These are phyloP conservation scores for Litsea cubeba DNA, from an alignment of 164 flowering plant species.

Conservation along the genomic window DNA sequence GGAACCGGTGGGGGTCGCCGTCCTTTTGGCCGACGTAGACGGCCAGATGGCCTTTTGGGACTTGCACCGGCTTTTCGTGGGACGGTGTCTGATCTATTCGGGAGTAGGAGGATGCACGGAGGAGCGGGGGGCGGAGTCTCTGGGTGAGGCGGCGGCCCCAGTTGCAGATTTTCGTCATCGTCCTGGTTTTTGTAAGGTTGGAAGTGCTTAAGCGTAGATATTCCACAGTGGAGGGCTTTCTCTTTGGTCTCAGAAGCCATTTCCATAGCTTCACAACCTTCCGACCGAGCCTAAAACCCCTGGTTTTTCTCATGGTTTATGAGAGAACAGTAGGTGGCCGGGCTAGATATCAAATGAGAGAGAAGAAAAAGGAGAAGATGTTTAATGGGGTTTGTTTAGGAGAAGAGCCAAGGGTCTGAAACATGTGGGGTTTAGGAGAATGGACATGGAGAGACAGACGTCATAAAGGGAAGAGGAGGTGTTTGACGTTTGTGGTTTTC, in stretches of 20 bases:
- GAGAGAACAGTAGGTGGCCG: background rate
- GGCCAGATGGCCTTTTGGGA: slow-evolving; percentile 80
- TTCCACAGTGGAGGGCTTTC: slow-evolving; percentile 1
- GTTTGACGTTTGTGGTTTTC: slow-evolving; percentile 14
- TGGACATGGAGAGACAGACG: slow-evolving; percentile 39
- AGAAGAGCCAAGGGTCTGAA: slow-evolving; percentile 59
- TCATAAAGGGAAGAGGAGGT: slow-evolving; percentile 39
- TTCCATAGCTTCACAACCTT: slow-evolving; percentile 23
- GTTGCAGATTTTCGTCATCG: slow-evolving; percentile 32
- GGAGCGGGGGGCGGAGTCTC: slow-evolving; percentile 15
- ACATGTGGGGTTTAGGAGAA: background rate
- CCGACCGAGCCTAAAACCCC: slow-evolving; percentile 53
- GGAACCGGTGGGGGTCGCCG: slow-evolving; percentile 48
- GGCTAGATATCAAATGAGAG: background rate
- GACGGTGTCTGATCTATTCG: slow-evolving; percentile 30
- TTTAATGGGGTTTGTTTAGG: slow-evolving; percentile 11
- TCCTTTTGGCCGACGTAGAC: slow-evolving; percentile 75
- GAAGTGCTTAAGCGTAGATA: slow-evolving; percentile 11
- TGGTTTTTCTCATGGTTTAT: slow-evolving; percentile 30
- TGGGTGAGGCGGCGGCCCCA: slow-evolving; percentile 37
- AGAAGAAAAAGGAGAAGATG: background rate
- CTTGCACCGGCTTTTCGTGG: slow-evolving; percentile 13
- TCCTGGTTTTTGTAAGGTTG: slow-evolving; percentile 2
- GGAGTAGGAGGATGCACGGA: slow-evolving; percentile 13
- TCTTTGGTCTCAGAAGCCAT: slow-evolving; percentile 27